A percentile compares a stretch with the other conserved stretches of the same genome.
Evolutionary conservation across 345 rosid species (phyloP).

Genomic region (Litchi chinensis): DNA sequence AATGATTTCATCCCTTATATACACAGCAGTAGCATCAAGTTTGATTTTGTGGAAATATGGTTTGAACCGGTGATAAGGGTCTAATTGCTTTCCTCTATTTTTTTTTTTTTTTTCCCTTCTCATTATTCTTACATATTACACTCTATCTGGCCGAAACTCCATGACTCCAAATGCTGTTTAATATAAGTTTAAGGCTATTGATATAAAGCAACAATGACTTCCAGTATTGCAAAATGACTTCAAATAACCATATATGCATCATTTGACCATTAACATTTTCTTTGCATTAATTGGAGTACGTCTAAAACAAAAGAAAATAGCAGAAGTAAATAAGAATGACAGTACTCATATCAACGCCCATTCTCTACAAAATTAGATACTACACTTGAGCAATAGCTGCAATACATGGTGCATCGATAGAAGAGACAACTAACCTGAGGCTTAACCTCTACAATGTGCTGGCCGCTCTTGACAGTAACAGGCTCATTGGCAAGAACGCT

Average conservation of each 20-base stretch:
- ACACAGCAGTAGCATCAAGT: background rate
- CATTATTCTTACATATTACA: background rate
- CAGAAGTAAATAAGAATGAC: too few species aligned
- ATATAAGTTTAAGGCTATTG: background rate
- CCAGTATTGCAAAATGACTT: background rate
- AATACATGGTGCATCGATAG: background rate
- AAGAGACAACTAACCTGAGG: slow-evolving; percentile 72
- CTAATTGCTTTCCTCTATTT: too few species aligned
- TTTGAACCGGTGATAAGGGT: background rate
- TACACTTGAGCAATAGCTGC: background rate
- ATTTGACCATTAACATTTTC: background rate
- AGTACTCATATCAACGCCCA: background rate
- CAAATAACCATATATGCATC: background rate
- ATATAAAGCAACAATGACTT: background rate
- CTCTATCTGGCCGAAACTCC: background rate
- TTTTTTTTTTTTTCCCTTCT: too few species aligned
- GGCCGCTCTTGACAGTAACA: slow-evolving; percentile 89
- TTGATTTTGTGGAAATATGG: background rate
- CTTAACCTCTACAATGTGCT: slow-evolving; percentile 88
- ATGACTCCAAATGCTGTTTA: background rate
- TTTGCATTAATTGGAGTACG: background rate
- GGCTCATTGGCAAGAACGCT: slow-evolving; percentile 93
- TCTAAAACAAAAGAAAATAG: too few species aligned
- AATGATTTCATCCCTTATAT: background rate
- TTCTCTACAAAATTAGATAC: background rate